Conservation (phyloP, 139 green algal genomes). For the Haematococcus lacustris region DNA sequence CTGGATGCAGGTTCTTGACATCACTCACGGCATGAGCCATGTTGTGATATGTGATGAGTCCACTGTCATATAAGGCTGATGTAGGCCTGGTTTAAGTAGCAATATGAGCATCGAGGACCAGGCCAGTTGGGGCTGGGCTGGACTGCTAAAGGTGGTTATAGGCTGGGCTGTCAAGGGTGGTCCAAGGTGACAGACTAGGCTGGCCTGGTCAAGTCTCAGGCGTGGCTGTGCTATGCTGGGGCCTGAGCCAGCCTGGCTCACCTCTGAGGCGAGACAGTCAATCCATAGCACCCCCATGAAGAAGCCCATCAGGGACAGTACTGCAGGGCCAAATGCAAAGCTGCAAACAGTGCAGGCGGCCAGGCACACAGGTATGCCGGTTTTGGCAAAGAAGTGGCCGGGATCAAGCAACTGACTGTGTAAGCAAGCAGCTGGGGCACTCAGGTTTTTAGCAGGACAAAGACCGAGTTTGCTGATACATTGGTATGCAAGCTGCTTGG, state of each 20-base stretch:
- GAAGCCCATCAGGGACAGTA: constrained; percentile 59
- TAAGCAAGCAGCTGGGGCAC: not conserved
- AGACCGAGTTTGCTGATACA: too few species aligned
- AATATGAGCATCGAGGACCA: too few species aligned
- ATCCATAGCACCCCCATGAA: constrained; percentile 80
- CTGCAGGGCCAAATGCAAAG: constrained; percentile 41
- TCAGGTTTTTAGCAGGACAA: not conserved
- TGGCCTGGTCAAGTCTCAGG: not conserved
- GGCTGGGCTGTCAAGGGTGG: too few species aligned
- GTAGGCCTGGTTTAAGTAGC: too few species aligned
- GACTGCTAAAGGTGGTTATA: not conserved
- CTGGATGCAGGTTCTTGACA: too few species aligned
- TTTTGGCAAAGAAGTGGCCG: not conserved
- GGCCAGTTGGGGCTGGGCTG: not conserved
- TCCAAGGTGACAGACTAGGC: not conserved
- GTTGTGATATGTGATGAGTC: too few species aligned
- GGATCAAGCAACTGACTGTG: not conserved
- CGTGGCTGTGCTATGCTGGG: not conserved
- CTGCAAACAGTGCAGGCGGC: constrained; percentile 5
- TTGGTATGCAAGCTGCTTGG: not conserved
- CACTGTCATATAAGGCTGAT: too few species aligned
- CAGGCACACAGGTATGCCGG: not conserved
- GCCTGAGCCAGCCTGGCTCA: constrained; percentile 6
- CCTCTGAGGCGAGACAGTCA: constrained; percentile 27
- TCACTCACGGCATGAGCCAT: too few species aligned